Evolutionary conservation across 2,329 filamentous ascomycete species (phyloP).

Genomic region (Penicillium italicum): DNA sequence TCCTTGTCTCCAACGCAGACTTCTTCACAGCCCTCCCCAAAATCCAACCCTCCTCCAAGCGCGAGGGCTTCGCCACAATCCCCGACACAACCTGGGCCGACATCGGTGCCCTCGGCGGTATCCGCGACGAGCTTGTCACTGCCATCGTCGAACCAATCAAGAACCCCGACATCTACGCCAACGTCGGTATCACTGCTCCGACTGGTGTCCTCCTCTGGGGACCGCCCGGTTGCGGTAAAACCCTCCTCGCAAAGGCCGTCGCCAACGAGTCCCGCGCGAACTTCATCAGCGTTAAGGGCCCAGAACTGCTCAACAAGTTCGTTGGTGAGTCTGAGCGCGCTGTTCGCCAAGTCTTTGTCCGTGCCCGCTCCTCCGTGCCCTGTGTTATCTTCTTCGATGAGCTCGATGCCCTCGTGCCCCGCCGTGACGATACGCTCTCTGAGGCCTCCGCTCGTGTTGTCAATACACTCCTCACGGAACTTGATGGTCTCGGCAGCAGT

Average conservation of each 20-base stretch:
- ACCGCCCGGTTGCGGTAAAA: conserved; percentile 94
- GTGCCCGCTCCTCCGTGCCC: conserved; percentile 79
- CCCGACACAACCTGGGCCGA: conserved; percentile 91
- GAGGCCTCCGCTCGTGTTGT: conserved; percentile 87
- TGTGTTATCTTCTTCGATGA: conserved; percentile 99
- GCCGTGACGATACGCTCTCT: conserved; percentile 70
- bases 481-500: conserved; percentile 74
- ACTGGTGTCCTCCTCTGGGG: conserved; percentile 94
- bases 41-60: conserved; percentile 76
- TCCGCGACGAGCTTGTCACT: conserved; percentile 75
- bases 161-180: conserved; percentile 70
- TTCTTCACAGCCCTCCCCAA: conserved; percentile 72
- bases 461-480: conserved; percentile 89
- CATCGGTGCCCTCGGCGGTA: conserved; percentile 76
- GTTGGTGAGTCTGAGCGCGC: conserved; percentile 94
- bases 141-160: conserved; percentile 90
- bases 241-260: conserved; percentile 89
- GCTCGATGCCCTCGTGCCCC: conserved; percentile 85
- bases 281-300: conserved; percentile 97
- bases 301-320: conserved; percentile 95
- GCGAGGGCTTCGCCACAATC: conserved; percentile 92
- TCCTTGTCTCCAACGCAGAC: conserved; percentile 61
- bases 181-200: conserved; percentile 73
- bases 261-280: conserved; percentile 94
- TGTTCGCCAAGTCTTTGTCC: conserved; percentile 84